phyloP scores from a whole-genome alignment of 371 early-diverging fungal genomes.

The Mucor irregularis region DNA sequence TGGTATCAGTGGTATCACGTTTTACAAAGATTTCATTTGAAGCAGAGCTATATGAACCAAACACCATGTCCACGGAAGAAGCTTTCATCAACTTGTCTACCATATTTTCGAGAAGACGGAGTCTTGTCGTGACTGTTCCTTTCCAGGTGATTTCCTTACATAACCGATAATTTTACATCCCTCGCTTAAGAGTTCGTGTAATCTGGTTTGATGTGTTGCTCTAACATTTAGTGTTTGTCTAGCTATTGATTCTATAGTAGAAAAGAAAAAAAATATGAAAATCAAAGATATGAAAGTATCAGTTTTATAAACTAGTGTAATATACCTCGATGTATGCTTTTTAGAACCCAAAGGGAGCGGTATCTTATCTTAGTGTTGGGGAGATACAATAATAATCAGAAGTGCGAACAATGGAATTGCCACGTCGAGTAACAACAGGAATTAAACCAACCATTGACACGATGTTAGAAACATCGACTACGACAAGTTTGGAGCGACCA shows the following conservation, averaged over 20 bases:
- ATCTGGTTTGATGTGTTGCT: constrained; percentile 16
- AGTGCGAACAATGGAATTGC: too few relatives aligned
- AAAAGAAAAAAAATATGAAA: constrained; percentile 17
- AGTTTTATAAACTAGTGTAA: constrained; percentile 15
- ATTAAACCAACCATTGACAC: too few relatives aligned
- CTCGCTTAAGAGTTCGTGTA: constrained; percentile 8
- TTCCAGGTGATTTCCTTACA: constrained; percentile 19
- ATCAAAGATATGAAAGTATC: constrained; percentile 20
- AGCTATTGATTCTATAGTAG: constrained; percentile 17
- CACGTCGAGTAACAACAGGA: too few relatives aligned
- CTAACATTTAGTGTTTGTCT: constrained; percentile 2
- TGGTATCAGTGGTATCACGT: constrained; percentile 10
- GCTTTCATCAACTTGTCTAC: constrained; percentile 8
- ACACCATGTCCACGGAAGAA: constrained; percentile 17
- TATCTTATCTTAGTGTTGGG: constrained; percentile 15
- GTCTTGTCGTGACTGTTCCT: constrained; percentile 11
- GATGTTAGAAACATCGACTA: too few relatives aligned
- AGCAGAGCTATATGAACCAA: constrained; percentile 11
- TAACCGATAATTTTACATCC: constrained; percentile 11
- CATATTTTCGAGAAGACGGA: constrained; percentile 12
- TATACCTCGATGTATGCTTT: constrained; percentile 17
- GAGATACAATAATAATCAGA: too few relatives aligned
- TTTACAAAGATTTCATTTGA: constrained; percentile 10
- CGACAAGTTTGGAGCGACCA: too few relatives aligned
- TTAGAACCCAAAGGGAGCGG: constrained; percentile 20